These are phyloP conservation scores for Scheffersomyces spartinae DNA, from an alignment of 805 yeast genomes.

Conservation along the genomic window DNA sequence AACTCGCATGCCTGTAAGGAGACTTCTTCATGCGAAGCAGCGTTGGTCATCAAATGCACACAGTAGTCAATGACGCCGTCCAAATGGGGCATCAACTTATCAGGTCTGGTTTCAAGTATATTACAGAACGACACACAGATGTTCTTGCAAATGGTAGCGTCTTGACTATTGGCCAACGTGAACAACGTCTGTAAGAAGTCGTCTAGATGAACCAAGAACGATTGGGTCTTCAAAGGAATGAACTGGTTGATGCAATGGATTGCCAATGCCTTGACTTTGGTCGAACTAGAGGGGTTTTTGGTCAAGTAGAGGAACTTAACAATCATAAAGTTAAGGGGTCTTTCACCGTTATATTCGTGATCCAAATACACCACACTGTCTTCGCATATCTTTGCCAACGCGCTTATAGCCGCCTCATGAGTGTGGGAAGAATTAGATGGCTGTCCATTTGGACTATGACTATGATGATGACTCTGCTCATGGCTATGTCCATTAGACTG, in stretches of 20 bases:
- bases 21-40: constrained; percentile 47
- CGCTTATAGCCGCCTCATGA: constrained; percentile 70
- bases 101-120: constrained; percentile 69
- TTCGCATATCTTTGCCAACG: constrained; percentile 82
- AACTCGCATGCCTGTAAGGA: constrained; percentile 93
- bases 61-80: constrained; percentile 81
- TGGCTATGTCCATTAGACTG: too few relatives aligned
- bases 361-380: constrained; percentile 65
- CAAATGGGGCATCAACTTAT: constrained; percentile 66
- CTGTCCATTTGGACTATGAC: too few relatives aligned
- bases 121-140: constrained; percentile 67
- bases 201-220: constrained; percentile 54
- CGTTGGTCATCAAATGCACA: constrained; percentile 59
- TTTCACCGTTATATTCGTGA: constrained; percentile 47
- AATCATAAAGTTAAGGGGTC: constrained; percentile 59
- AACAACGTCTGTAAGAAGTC: constrained; percentile 55
- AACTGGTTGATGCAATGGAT: constrained; percentile 70
- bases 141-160: constrained; percentile 52
- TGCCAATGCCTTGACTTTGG: constrained; percentile 48
- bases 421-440: constrained; percentile 29
- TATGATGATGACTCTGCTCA: too few relatives aligned
- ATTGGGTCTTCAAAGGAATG: constrained; percentile 56
- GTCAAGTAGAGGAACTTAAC: constrained; percentile 51
- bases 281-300: constrained; percentile 16
- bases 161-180: constrained; percentile 50